A percentile compares a stretch with the other conserved stretches of the same genome.
phyloP scores from a whole-genome alignment of 805 yeast species.

The Brettanomyces sp. region DNA sequence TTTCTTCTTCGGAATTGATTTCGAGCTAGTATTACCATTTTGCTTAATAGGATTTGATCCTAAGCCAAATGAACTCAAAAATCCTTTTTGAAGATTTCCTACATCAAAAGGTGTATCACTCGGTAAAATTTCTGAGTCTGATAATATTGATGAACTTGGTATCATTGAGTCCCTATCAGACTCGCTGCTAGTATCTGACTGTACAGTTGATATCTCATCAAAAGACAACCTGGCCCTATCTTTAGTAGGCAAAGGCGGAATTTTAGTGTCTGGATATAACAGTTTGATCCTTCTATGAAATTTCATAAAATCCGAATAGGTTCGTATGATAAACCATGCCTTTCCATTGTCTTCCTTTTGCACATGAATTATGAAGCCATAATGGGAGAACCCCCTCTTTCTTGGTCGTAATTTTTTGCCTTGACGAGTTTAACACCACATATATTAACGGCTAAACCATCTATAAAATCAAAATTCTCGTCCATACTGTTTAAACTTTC shows the following conservation, averaged over 20 bases:
- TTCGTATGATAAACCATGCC: constrained; percentile 43
- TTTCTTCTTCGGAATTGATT: constrained; percentile 7
- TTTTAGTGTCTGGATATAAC: constrained; percentile 59
- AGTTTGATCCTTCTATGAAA: constrained; percentile 44
- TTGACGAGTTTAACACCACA: constrained; percentile 46
- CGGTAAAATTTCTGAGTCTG: not conserved
- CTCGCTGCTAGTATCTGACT: constrained; percentile 3
- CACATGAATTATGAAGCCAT: constrained; percentile 42
- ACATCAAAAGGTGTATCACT: not conserved
- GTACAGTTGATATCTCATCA: constrained; percentile 9
- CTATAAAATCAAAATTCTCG: constrained; percentile 29
- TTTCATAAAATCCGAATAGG: constrained; percentile 59
- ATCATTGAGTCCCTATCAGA: not conserved
- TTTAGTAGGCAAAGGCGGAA: constrained; percentile 29
- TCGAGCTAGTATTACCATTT: not conserved
- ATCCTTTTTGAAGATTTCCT: not conserved
- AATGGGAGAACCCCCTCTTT: constrained; percentile 17
- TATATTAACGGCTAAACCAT: constrained; percentile 58
- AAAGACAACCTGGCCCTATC: constrained; percentile 16
- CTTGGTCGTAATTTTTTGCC: constrained; percentile 18
- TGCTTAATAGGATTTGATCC: not conserved
- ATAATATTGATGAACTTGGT: not conserved
- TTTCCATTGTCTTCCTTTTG: constrained; percentile 24
- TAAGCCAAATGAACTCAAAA: not conserved
- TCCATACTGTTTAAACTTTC: constrained; percentile 25